These are phyloP conservation scores for Podaxis pistillaris DNA, from an alignment of 768 basidiomycete genomes.

Conservation along the genomic window DNA sequence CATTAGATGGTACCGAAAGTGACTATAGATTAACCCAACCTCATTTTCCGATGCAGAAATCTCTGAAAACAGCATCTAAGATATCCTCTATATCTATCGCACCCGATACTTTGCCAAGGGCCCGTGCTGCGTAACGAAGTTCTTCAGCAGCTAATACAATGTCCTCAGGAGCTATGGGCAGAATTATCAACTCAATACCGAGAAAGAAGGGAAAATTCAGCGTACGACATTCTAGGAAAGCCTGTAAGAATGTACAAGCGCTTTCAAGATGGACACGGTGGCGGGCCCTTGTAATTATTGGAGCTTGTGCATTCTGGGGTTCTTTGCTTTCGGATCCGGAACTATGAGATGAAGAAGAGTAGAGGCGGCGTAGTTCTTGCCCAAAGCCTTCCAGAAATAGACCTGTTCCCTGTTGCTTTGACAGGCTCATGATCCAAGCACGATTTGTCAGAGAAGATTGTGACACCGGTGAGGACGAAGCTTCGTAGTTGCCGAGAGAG, in stretches of 20 bases:
- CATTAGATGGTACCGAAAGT: background rate
- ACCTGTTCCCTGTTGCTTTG: constrained; percentile 51
- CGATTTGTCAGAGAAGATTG: background rate
- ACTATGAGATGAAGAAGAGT: constrained; percentile 1
- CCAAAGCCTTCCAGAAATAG: constrained; percentile 63
- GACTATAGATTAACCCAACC: background rate
- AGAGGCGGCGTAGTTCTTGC: constrained; percentile 49
- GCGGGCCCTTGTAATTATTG: constrained; percentile 76
- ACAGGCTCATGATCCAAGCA: constrained; percentile 65
- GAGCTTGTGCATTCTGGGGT: constrained; percentile 34
- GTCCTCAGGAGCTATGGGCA: constrained; percentile 53
- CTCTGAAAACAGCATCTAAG: constrained; percentile 76
- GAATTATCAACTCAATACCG: background rate
- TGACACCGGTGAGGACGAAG: background rate
- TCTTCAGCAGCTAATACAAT: constrained; percentile 85
- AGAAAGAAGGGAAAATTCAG: background rate
- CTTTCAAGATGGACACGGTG: constrained; percentile 76
- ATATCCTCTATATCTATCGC: constrained; percentile 81
- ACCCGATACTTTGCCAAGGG: constrained; percentile 85
- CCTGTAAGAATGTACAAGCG: constrained; percentile 58
- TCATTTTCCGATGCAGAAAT: constrained; percentile 89
- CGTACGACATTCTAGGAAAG: constrained; percentile 46
- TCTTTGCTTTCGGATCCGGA: background rate
- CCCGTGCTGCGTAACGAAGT: constrained; percentile 78
- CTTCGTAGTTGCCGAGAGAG: background rate